Base-by-base conservation (phyloP, 495 filamentous ascomycete species). In the Neohortaea acidophila region DNA sequence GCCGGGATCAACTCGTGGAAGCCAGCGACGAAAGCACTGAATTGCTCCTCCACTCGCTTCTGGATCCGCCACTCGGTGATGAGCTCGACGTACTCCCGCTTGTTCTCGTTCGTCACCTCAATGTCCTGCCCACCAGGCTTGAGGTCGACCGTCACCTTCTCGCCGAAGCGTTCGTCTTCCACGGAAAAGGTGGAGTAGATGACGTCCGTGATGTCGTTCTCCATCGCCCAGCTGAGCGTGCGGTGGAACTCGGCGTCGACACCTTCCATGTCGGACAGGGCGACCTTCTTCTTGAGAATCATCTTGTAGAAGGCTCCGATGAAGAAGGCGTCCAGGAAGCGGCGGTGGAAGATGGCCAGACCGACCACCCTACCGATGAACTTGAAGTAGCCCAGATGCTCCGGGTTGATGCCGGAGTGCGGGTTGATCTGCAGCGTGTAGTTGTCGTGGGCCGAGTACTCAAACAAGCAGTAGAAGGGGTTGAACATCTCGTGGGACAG, bases 401-500 rank as follows among this genome's bases (percentile, higher is more conserved):
- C 89, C 5, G 89, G 91, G 62, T 99, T 99, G 60, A 99, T 94
- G 46, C 89, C 89, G 42, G 89, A 99, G 57, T 99, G 89, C 41
- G 89, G 89, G 64, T 99, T 99, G 66, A 99, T 99, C 63, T 99
- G 89, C 41, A 99, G 77, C 38, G 89, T 99, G 65, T 99, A 99
- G 65, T 99, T 99, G 73, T 99, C 89, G 65, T 99, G 89, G 21
- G 89, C 89, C 45, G 89, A 94, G 59, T 99, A 99, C 64, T 99
- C 89, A 66, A 99, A 99, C 31, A 99, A 70, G 62, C 89, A 99
- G 65, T 99, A 99, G 65, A 99, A 99, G 38, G 89, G 89, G 60
- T 99, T 99, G 64, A 99, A 99, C 89, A 99, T 99, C 67, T 99
- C 89, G 62, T 99, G 89, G n/a, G 89, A 96, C 27, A 99, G 73